phyloP scores from a whole-genome alignment of 208 protist species.

The Trypanosoma boissoni region DNA sequence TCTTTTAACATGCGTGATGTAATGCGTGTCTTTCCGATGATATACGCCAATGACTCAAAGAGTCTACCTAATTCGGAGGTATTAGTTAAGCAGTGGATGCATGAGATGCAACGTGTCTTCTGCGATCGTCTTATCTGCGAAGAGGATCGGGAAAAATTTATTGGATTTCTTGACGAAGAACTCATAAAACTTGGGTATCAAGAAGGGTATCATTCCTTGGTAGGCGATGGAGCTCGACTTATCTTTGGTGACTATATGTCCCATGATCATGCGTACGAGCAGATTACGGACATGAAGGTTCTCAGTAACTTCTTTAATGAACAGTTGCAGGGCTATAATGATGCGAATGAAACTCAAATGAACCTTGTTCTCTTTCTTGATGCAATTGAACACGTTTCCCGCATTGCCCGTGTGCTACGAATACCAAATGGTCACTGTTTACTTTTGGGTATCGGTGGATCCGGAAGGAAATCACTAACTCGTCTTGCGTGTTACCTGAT shows the following conservation, averaged over 20 bases:
- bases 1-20: slow-evolving; percentile 99
- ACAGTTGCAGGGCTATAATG: slow-evolving; percentile 92
- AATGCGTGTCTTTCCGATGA: slow-evolving; percentile 96
- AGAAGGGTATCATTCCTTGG: slow-evolving; percentile 52
- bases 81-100: slow-evolving; percentile 93
- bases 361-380: slow-evolving; percentile 96
- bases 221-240: slow-evolving; percentile 64
- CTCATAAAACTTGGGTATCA: slow-evolving; percentile 58
- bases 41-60: slow-evolving; percentile 84
- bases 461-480: slow-evolving; percentile 94
- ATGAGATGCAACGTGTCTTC: slow-evolving; percentile 96
- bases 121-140: slow-evolving; percentile 92
- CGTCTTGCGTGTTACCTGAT: slow-evolving; percentile 94
- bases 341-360: slow-evolving; percentile 91
- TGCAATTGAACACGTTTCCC: slow-evolving; percentile 95
- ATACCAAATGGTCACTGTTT: slow-evolving; percentile 96
- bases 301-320: slow-evolving; percentile 77
- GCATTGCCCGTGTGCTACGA: slow-evolving; percentile 93
- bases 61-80: slow-evolving; percentile 51
- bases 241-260: slow-evolving; percentile 95
- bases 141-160: slow-evolving; percentile 83
- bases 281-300: slow-evolving; percentile 86
- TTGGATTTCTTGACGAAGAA: slow-evolving; percentile 66
- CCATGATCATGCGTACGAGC: slow-evolving; percentile 73
- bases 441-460: slow-evolving; percentile 97